Percentiles rank a stretch among this genome's conserved stretches.
Evolutionary conservation across 2,329 filamentous ascomycete species (phyloP).

Genomic region (Fusarium nematophilum): DNA sequence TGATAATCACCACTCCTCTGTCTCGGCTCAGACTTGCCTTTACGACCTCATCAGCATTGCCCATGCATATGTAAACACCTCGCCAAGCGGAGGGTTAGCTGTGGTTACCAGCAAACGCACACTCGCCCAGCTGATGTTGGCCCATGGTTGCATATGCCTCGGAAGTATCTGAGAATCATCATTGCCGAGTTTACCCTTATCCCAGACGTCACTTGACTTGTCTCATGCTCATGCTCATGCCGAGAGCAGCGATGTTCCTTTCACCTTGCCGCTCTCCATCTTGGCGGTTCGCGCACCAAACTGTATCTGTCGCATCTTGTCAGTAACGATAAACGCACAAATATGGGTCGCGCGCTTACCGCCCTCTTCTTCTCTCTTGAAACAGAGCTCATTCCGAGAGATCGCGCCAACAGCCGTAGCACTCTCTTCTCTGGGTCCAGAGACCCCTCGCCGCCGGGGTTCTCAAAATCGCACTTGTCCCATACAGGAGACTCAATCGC

Average conservation of each 20-base stretch:
- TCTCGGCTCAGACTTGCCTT: constrained; percentile 74
- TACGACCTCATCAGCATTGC: constrained; percentile 61
- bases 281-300: constrained; percentile 86
- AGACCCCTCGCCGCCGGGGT: constrained; percentile 46
- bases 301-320: constrained; percentile 69
- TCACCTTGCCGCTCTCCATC: constrained; percentile 77
- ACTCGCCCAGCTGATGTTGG: constrained; percentile 40
- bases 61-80: constrained; percentile 35
- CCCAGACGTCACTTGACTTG: constrained; percentile 32
- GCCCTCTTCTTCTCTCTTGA: constrained; percentile 93
- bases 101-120: constrained; percentile 60
- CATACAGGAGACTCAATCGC: constrained; percentile 79
- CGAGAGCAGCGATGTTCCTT: constrained; percentile 72
- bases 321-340: constrained; percentile 1
- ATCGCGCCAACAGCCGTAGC: constrained; percentile 79
- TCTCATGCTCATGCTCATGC: constrained; percentile 51
- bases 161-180: constrained; percentile 84
- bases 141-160: constrained; percentile 58
- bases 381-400: constrained; percentile 76
- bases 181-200: constrained; percentile 56
- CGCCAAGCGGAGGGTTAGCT: constrained; percentile 56
- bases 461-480: constrained; percentile 90
- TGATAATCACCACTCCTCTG: neutral
- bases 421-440: constrained; percentile 86
- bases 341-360: constrained; percentile 59